Evolutionary conservation across 805 yeast genomes (phyloP), one percentile per base, ranked within the genome.

Genomic region (Candida loeiensis): DNA sequence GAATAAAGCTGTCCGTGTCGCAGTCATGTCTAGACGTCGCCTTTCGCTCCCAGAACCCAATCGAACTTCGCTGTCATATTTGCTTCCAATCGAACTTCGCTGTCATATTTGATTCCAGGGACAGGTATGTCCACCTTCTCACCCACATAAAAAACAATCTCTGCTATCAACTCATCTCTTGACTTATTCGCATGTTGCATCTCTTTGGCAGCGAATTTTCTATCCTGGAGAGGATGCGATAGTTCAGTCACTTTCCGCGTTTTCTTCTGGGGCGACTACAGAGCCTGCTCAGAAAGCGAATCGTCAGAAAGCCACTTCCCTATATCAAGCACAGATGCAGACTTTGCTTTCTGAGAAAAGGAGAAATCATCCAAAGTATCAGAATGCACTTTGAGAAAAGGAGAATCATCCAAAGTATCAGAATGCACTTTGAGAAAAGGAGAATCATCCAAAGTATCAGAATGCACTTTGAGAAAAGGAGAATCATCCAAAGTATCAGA

Each of bases 21-120:
- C 60, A 46, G 49, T 77, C 74, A 55, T 80, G 82, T 1, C 51
- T 53, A 0, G 84, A 73, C 15, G 58, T 64, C 4, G 73, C 66
- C 13, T 60, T 61, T 30, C 90, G 59, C 36, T 69, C 63, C 76
- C 85, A 82, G 34, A 60, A 56, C 2, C 82, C 68, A 3, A 71
- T 39, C 0, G 83, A 2, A 64, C 40, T 12, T 57, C 55, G 17
- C 53, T 46, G 6, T 11, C 21, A 12, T 17, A 30, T 4, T 21
- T 15, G 17, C 13, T 30, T 11, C 33, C 33, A 16, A n/a, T n/a
- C n/a, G 83, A 2, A 64, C 40, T 12, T 57, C 55, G 17, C 53
- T 46, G 6, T 11, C 21, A 12, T 17, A 30, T 4, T 21, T 15
- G 17, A 4, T 30, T 11, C 33, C 33, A 16, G 21, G 6, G 32